Evolutionary conservation across 75 land plant genomes (phyloP), one percentile per base, ranked within the genome.

Genomic region (Pinus tabuliformis): DNA sequence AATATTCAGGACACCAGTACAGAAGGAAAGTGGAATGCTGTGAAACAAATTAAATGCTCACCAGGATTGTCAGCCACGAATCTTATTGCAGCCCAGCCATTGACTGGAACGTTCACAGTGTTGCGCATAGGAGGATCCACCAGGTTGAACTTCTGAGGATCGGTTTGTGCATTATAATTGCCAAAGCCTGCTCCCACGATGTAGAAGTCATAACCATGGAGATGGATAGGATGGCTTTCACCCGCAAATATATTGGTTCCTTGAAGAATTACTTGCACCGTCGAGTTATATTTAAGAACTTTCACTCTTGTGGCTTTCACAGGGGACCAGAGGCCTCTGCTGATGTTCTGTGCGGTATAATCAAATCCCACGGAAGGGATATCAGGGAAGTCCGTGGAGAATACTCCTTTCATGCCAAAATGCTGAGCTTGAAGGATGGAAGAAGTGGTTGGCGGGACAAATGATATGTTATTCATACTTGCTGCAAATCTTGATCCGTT

Each of bases 61-160:
- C 93, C 93, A 73, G 93, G 93, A 56, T 91, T 88, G 73, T 88
- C 83, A 4, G 89, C 93, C 15, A 68, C 61, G 74, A 88, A 91
- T 3, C 93, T 80, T 22, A 91, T 75, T 20, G 88, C 90, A 16
- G 79, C 87, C 93, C 89, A 88, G 0, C 93, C 93, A 1, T 83
- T 88, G 8, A 76, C 68, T 1, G 93, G 93, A 36, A 88, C 86
- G 5, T 79, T 85, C 6, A 82, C 62, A 0, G 90, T 91, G 80
- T 86, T 88, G 58, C 88, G 77, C 81, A 78, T 80, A 13, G 83
- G 83, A 49, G 93, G 90, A 61, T 91, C 87, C 22, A 83, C 78
- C n/a, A 88, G 78, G 42, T 91, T 88, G 79, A 84, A 91, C 3
- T 72, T 78, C 24, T 62, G 52, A 24, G 89, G 87, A 66, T 85